Conservation (phyloP, 192 early-diverging fungal genomes). For the Cladochytrium replicatum region DNA sequence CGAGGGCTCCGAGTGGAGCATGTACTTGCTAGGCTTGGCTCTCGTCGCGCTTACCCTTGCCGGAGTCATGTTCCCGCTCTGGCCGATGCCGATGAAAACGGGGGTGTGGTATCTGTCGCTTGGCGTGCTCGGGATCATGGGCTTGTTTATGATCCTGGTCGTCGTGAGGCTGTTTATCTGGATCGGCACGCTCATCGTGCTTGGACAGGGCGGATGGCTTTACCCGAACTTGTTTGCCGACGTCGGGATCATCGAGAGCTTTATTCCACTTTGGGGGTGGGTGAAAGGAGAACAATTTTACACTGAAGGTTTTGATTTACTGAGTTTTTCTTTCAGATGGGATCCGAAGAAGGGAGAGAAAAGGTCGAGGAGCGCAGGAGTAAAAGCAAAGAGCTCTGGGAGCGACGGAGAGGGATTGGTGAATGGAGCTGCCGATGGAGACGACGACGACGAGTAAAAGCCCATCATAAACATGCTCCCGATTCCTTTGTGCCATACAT, state of each 20-base stretch:
- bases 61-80: constrained; percentile 95
- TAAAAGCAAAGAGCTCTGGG: too few relatives aligned
- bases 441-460: too few relatives aligned
- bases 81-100: constrained; percentile 71
- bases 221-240: constrained; percentile 98
- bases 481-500: too few relatives aligned
- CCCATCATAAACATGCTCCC: too few relatives aligned
- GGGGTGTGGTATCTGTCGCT: constrained; percentile 88
- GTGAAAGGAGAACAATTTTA: too few relatives aligned
- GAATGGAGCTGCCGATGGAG: too few relatives aligned
- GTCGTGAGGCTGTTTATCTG: constrained; percentile 83
- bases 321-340: too few relatives aligned
- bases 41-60: constrained; percentile 73
- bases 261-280: constrained; percentile 81
- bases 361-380: too few relatives aligned
- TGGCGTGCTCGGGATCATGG: constrained; percentile 69
- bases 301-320: too few relatives aligned
- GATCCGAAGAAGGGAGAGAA: too few relatives aligned
- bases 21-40: constrained; percentile 66
- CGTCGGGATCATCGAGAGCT: constrained; percentile 85
- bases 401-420: too few relatives aligned
- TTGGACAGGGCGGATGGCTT: constrained; percentile 83
- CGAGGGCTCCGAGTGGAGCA: constrained; percentile 74
- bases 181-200: constrained; percentile 55
- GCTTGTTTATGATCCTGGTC: constrained; percentile 78